phyloP scores from a whole-genome alignment of 257 asterid genomes.

The Misopates orontium region DNA sequence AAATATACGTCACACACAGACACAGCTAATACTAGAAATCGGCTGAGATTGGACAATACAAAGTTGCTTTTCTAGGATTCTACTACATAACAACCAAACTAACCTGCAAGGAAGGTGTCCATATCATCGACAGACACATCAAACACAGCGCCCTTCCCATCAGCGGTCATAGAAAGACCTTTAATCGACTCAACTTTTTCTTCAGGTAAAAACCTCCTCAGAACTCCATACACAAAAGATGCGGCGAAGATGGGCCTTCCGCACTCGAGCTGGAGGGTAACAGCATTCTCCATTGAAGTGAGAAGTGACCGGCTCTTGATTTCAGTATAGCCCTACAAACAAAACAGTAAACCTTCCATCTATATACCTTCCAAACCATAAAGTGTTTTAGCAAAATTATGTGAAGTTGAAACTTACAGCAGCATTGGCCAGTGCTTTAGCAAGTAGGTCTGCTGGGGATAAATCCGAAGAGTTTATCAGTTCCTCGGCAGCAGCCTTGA shows the following conservation, averaged over 20 bases:
- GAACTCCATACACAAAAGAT: conserved; percentile 65
- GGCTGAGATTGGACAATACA: no score
- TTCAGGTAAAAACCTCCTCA: conserved; percentile 84
- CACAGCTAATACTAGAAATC: neutral
- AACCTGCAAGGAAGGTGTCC: conserved; percentile 72
- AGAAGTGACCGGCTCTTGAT: conserved; percentile 86
- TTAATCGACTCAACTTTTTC: conserved; percentile 83
- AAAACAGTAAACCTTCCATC: neutral
- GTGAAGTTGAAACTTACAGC: conserved; percentile 54
- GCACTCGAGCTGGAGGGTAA: conserved; percentile 71
- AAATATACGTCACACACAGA: neutral
- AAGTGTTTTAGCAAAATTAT: neutral
- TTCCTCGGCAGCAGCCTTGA: conserved; percentile 90
- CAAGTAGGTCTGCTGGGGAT: conserved; percentile 78
- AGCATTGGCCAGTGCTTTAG: conserved; percentile 95
- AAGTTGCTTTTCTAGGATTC: neutral
- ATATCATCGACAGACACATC: conserved; percentile 74
- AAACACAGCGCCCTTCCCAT: conserved; percentile 89
- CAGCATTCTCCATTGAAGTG: conserved; percentile 81
- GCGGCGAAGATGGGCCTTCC: conserved; percentile 73
- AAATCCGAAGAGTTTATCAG: conserved; percentile 59
- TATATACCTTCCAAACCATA: conserved; percentile 21
- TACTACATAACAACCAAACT: neutral
- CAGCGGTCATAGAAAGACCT: conserved; percentile 88
- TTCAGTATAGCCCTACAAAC: conserved; percentile 81